A percentile compares a stretch with the other conserved stretches of the same genome.
phyloP scores from a whole-genome alignment of 2,329 filamentous ascomycete genomes.

The Pseudocercospora macadamiae region DNA sequence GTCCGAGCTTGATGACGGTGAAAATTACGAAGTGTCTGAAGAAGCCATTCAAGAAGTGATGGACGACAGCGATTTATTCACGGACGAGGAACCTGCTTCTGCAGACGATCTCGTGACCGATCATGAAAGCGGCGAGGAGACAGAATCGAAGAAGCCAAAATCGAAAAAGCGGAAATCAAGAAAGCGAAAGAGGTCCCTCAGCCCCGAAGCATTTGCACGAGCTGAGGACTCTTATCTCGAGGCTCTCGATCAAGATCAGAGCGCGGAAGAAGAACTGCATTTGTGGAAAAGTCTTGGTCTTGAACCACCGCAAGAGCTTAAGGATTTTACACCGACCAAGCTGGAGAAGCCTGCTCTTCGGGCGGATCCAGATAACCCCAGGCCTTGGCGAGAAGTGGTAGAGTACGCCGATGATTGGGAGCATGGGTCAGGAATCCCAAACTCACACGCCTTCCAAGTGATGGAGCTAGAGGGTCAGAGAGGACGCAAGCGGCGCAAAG shows the following conservation, averaged over 20 bases:
- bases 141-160: background rate
- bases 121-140: background rate
- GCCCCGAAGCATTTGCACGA: slow-evolving; percentile 19
- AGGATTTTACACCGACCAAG: background rate
- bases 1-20: background rate
- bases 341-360: background rate
- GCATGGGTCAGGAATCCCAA: background rate
- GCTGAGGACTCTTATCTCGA: slow-evolving; percentile 51
- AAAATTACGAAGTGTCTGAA: background rate
- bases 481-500: background rate
- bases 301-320: slow-evolving; percentile 22
- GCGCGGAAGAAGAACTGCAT: slow-evolving; percentile 48
- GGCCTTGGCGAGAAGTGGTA: background rate
- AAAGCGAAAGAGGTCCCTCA: slow-evolving; percentile 24
- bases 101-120: slow-evolving; percentile 1
- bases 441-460: background rate
- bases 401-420: slow-evolving; percentile 6
- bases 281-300: slow-evolving; percentile 50
- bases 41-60: background rate
- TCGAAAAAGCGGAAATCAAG: slow-evolving; percentile 19
- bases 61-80: slow-evolving; percentile 23
- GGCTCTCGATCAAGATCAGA: slow-evolving; percentile 50
- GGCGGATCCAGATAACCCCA: background rate
- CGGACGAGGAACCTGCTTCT: slow-evolving; percentile 1
- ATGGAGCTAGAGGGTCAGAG: background rate